These are phyloP conservation scores for Acephala macrosclerotiorum DNA, from an alignment of 2,329 filamentous ascomycete species.

Conservation along the genomic window DNA sequence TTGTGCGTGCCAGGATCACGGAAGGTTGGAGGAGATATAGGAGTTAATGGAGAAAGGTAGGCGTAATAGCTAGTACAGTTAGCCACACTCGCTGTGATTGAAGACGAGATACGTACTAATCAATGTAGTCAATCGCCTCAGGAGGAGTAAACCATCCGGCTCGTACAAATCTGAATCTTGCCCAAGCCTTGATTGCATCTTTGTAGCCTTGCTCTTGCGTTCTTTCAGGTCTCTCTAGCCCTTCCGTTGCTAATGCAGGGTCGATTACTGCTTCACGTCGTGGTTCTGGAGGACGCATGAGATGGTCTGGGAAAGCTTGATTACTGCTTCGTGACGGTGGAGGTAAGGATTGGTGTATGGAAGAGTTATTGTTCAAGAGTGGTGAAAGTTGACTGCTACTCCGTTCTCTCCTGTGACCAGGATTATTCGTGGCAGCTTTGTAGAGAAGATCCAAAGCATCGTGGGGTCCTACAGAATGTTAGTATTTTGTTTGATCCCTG, in stretches of 20 bases:
- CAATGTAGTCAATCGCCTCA: slow-evolving; percentile 92
- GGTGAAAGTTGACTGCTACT: slow-evolving; percentile 41
- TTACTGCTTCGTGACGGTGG: slow-evolving; percentile 30
- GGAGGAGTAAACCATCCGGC: slow-evolving; percentile 95
- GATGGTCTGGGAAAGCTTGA: slow-evolving; percentile 33
- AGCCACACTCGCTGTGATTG: slow-evolving; percentile 1
- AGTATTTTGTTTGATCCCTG: not conserved
- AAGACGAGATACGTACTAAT: slow-evolving; percentile 71
- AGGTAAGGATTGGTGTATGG: slow-evolving; percentile 28
- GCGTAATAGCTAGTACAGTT: slow-evolving; percentile 77
- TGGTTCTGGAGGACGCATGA: slow-evolving; percentile 32
- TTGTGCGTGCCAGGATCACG: slow-evolving; percentile 81
- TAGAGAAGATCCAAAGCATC: slow-evolving; percentile 92
- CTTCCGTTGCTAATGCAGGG: slow-evolving; percentile 36
- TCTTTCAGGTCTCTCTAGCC: slow-evolving; percentile 23
- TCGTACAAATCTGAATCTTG: slow-evolving; percentile 90
- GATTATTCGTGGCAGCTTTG: slow-evolving; percentile 76
- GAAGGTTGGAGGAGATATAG: slow-evolving; percentile 92
- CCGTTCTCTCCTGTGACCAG: slow-evolving; percentile 43
- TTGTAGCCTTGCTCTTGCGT: slow-evolving; percentile 62
- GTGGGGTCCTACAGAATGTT: slow-evolving; percentile 64
- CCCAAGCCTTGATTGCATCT: slow-evolving; percentile 86
- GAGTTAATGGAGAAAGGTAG: slow-evolving; percentile 89
- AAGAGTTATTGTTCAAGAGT: slow-evolving; percentile 26
- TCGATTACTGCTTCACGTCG: slow-evolving; percentile 40